These are phyloP conservation scores for Medicago truncatula DNA, from an alignment of 306 rosid genomes.

Conservation along the genomic window MtrunA17r5.0-ANR NC_053042.1:27619001-27619500, in stretches of 20 bases:
- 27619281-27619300: not conserved
- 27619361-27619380: too few relatives aligned
- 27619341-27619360: too few relatives aligned
- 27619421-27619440: too few relatives aligned
- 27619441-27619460: too few relatives aligned
- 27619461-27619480: too few relatives aligned
- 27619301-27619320: too few relatives aligned
- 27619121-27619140: not conserved
- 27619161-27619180: not conserved
- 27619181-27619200: constrained; percentile 15
- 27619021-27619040: not conserved
- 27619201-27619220: not conserved
- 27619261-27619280: not conserved
- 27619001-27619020: not conserved
- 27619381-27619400: too few relatives aligned
- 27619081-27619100: constrained; percentile 18
- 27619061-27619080: constrained; percentile 31
- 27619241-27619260: not conserved
- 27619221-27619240: not conserved
- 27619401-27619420: too few relatives aligned
- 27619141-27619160: constrained; percentile 10
- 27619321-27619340: too few relatives aligned
- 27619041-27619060: constrained; percentile 21
- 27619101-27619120: constrained; percentile 2
- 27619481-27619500: too few relatives aligned